Conservation (phyloP, 2,329 filamentous ascomycete species). For the Colletotrichum sp. region DNA sequence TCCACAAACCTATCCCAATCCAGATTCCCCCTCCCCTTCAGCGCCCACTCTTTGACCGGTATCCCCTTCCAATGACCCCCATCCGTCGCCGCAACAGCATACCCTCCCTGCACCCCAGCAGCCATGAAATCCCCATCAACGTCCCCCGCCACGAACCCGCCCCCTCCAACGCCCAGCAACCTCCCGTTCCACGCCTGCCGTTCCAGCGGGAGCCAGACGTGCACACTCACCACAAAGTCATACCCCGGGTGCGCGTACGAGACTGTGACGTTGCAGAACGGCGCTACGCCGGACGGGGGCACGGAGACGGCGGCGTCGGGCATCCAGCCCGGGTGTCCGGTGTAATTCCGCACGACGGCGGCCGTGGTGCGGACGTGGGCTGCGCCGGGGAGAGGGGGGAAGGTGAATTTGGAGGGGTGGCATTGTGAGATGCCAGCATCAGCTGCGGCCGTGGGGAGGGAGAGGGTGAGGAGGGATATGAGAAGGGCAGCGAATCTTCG, state of each 20-base stretch:
- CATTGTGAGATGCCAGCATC: background rate
- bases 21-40: constrained; percentile 5
- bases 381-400: background rate
- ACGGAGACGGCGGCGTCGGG: background rate
- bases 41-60: constrained; percentile 15
- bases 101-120: constrained; percentile 39
- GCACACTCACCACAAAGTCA: background rate
- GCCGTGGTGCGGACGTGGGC: background rate
- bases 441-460: too few relatives aligned
- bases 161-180: constrained; percentile 20
- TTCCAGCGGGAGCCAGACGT: constrained; percentile 20
- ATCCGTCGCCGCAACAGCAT: constrained; percentile 26
- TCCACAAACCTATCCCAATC: background rate
- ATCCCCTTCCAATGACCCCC: constrained; percentile 17
- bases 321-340: background rate
- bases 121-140: background rate
- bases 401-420: background rate
- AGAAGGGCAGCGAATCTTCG: background rate
- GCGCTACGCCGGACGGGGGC: background rate
- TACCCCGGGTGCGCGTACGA: constrained; percentile 9
- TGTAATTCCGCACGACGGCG: background rate
- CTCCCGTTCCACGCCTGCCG: constrained; percentile 16
- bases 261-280: constrained; percentile 25
- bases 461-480: background rate
- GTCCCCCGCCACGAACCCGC: constrained; percentile 10